A percentile compares a stretch with the other conserved stretches of the same genome.
Evolutionary conservation across 2,329 filamentous ascomycete genomes (phyloP).

Genomic region (Dissoconium aciculare): DNA sequence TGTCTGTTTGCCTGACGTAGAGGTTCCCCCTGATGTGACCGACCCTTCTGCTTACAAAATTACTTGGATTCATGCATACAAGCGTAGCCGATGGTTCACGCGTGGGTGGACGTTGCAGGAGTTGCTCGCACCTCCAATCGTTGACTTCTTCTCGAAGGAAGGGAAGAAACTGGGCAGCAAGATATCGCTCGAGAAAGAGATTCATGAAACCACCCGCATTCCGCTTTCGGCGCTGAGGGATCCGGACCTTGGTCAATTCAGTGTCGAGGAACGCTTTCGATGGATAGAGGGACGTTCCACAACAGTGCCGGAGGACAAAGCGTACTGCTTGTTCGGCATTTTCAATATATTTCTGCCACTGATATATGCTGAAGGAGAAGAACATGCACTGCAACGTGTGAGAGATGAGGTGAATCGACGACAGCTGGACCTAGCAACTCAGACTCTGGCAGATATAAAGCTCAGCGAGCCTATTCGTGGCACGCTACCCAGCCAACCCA

Average conservation of each 20-base stretch:
- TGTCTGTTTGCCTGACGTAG: slow-evolving; percentile 6
- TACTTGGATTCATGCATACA: background rate
- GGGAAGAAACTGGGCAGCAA: slow-evolving; percentile 2
- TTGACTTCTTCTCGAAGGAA: slow-evolving; percentile 3
- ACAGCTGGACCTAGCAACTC: too few relatives aligned
- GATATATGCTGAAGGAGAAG: slow-evolving; percentile 9
- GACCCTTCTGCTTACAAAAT: slow-evolving; percentile 1
- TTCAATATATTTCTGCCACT: slow-evolving; percentile 4
- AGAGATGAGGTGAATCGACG: background rate
- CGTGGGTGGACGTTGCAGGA: too few relatives aligned
- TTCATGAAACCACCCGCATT: slow-evolving; percentile 14
- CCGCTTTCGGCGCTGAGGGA: background rate
- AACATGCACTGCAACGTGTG: background rate
- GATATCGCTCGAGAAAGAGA: background rate
- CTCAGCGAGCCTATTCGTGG: too few relatives aligned
- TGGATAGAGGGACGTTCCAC: slow-evolving; percentile 1
- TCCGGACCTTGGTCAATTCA: slow-evolving; percentile 1
- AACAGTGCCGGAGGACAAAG: slow-evolving; percentile 2
- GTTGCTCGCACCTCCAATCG: background rate
- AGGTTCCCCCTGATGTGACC: slow-evolving; percentile 1
- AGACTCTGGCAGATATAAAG: too few relatives aligned
- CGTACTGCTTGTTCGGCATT: slow-evolving; percentile 5
- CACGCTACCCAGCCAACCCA: too few relatives aligned
- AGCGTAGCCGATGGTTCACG: slow-evolving; percentile 5
- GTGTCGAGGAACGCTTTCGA: slow-evolving; percentile 1